Conservation (phyloP, 2,329 filamentous ascomycete genomes). For the Ophiobolus disseminans region DNA sequence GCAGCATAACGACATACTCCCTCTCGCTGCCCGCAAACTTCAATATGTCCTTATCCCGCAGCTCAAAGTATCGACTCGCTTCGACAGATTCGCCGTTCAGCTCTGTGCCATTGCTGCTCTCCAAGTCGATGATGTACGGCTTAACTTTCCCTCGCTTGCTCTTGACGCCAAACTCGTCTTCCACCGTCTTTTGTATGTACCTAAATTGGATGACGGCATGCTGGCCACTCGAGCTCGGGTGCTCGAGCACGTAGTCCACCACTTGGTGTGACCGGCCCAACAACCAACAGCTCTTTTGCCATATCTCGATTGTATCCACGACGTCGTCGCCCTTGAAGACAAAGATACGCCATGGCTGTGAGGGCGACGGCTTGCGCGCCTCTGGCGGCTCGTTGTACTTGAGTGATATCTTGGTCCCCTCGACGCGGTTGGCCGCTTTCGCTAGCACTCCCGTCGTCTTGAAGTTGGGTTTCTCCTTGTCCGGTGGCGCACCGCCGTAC, state of each 20-base stretch:
- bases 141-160: conserved; percentile 55
- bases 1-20: conserved; percentile 95
- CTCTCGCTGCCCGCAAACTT: conserved; percentile 86
- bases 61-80: conserved; percentile 80
- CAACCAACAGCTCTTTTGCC: conserved; percentile 84
- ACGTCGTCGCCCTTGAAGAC: conserved; percentile 86
- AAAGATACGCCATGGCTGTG: conserved; percentile 86
- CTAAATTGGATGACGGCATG: conserved; percentile 96
- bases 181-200: conserved; percentile 80
- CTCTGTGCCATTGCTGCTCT: conserved; percentile 88
- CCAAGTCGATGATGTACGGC: conserved; percentile 91
- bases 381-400: conserved; percentile 97
- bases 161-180: conserved; percentile 75
- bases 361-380: conserved; percentile 82
- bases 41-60: conserved; percentile 87
- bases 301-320: conserved; percentile 80
- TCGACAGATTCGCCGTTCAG: conserved; percentile 80
- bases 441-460: conserved; percentile 80
- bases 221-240: conserved; percentile 93
- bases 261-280: conserved; percentile 81
- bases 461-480: conserved; percentile 90
- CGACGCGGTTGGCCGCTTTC: conserved; percentile 84
- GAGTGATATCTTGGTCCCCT: conserved; percentile 77
- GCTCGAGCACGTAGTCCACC: conserved; percentile 83
- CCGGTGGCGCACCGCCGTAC: conserved; percentile 48